phyloP scores from a whole-genome alignment of 129 eudicot species.

The Escallonia herrerae region DNA sequence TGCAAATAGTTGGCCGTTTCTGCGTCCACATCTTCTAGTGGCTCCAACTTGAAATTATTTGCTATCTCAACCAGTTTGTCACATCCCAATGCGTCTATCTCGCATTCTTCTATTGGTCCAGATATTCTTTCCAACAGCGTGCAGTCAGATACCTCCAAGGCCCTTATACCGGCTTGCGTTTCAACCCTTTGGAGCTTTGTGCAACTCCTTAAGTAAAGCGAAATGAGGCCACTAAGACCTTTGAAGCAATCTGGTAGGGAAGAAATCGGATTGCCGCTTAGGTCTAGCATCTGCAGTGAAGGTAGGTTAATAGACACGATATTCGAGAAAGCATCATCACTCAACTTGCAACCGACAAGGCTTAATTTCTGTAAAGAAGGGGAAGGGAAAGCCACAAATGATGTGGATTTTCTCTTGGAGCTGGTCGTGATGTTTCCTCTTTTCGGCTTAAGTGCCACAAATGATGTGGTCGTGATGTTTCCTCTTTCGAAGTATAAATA shows the following conservation, averaged over 20 bases:
- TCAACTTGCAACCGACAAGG: conserved; percentile 5
- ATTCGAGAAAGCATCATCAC: conserved; percentile 4
- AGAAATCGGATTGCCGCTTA: conserved; percentile 6
- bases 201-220: not conserved
- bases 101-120: not conserved
- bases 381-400: not conserved
- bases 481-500: not conserved
- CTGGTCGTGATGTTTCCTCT: no score
- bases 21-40: not conserved
- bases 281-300: not conserved
- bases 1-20: conserved; percentile 1
- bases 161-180: not conserved
- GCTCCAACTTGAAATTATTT: not conserved
- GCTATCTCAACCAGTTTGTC: not conserved
- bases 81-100: not conserved
- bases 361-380: not conserved
- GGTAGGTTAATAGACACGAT: conserved; percentile 1
- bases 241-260: conserved; percentile 12
- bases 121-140: not conserved
- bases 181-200: not conserved
- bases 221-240: not conserved
- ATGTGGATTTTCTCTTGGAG: not conserved
- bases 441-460: no score
- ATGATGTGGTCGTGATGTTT: not conserved
- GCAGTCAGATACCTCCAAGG: not conserved